phyloP scores from a whole-genome alignment of 306 rosid species.

The Inga oerstediana region DNA sequence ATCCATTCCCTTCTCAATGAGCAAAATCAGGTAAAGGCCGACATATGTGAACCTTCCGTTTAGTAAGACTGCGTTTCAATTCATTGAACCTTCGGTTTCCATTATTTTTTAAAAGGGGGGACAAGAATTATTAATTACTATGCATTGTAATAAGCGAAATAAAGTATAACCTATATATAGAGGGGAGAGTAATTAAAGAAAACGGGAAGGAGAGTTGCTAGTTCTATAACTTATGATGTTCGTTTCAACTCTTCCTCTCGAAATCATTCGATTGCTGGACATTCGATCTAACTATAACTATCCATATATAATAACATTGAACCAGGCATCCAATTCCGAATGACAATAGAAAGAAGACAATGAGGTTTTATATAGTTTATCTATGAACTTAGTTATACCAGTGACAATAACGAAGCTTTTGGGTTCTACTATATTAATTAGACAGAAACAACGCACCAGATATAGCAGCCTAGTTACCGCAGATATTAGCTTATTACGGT shows the following conservation, averaged over 20 bases:
- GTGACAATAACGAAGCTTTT: not conserved
- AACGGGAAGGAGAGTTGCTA: not conserved
- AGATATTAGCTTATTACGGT: not conserved
- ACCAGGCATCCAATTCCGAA: not conserved
- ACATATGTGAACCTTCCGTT: conserved; percentile 29
- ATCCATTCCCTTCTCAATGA: conserved; percentile 38
- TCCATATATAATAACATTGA: not conserved
- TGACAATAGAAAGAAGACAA: not conserved
- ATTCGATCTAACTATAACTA: not conserved
- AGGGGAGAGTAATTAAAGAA: not conserved
- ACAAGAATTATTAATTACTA: not conserved
- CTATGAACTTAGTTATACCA: not conserved
- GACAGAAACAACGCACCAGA: not conserved
- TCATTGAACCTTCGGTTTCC: conserved; percentile 33
- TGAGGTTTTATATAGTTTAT: not conserved
- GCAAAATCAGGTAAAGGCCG: conserved; percentile 40
- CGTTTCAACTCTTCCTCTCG: not conserved
- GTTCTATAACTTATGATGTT: not conserved
- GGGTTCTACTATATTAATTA: not conserved
- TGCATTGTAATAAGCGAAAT: not conserved
- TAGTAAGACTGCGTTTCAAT: conserved; percentile 21
- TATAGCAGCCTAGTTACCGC: not conserved
- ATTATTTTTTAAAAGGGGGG: not conserved
- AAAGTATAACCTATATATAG: not conserved
- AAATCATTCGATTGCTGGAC: not conserved